These are phyloP conservation scores for Penicillium taxi DNA, from an alignment of 495 filamentous ascomycete genomes.

Conservation along the genomic window DNA sequence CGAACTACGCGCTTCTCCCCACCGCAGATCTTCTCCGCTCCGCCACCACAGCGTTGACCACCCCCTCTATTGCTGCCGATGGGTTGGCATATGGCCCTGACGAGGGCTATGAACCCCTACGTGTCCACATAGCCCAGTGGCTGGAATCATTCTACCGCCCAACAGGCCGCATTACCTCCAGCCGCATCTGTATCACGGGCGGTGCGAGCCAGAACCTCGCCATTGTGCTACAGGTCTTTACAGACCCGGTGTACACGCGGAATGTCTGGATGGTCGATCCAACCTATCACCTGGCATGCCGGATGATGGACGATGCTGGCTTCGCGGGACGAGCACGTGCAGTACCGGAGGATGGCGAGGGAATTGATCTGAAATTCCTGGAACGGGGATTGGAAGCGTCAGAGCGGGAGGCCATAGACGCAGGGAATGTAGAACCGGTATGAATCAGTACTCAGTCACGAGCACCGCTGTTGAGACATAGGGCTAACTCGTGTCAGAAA, in stretches of 20 bases:
- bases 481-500: slow-evolving; percentile 23
- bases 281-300: slow-evolving; percentile 69
- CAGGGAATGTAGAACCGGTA: slow-evolving; percentile 36
- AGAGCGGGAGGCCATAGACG: slow-evolving; percentile 22
- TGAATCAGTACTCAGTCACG: not conserved
- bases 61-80: slow-evolving; percentile 46
- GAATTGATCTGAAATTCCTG: slow-evolving; percentile 57
- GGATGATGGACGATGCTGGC: slow-evolving; percentile 73
- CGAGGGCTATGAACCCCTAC: slow-evolving; percentile 58
- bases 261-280: slow-evolving; percentile 74
- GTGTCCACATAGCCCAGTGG: slow-evolving; percentile 60
- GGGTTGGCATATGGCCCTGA: slow-evolving; percentile 73
- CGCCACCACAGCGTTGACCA: slow-evolving; percentile 46
- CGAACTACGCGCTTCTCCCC: slow-evolving; percentile 63
- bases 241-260: slow-evolving; percentile 67
- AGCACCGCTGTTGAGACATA: not conserved
- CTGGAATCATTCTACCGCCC: slow-evolving; percentile 54
- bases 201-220: slow-evolving; percentile 73
- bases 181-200: slow-evolving; percentile 71
- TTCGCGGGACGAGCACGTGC: slow-evolving; percentile 53
- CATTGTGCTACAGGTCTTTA: slow-evolving; percentile 62
- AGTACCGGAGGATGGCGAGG: slow-evolving; percentile 67
- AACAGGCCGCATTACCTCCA: slow-evolving; percentile 27
- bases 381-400: slow-evolving; percentile 37
- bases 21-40: slow-evolving; percentile 47